Base-by-base conservation (phyloP, 768 basidiomycete genomes). In the Xanthoconium stramineum region DNA sequence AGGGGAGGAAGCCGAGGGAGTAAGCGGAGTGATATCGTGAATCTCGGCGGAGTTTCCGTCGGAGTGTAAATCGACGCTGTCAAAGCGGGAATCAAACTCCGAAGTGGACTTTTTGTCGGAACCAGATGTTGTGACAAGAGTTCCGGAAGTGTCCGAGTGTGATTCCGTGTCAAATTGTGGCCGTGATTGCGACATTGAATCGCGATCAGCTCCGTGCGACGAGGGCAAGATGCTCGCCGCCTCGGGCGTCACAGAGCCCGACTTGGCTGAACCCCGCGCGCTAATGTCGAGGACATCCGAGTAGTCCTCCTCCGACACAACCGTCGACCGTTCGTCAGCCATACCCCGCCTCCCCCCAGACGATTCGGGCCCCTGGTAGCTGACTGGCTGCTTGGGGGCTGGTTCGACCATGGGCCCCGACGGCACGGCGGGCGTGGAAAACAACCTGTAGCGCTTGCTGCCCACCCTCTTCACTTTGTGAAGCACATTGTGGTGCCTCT, bases 231-330 rank as follows among this genome's bases (percentile, higher is more conserved):
- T 7, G 37, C 39, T 38, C 53, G n/a, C 36, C 42, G 15, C 50
- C n/a, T 43, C 57, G 14, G 20, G 28, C 6, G 15, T 29, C 4
- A 17, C 35, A 30, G 58, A 58, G 38, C 4, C 43, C 12, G 28
- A 40, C 30, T 13, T 28, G 30, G 28, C 30, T 6, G 62, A 51
- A 2, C 11, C 28, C 19, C 33, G 54, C 14, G 64, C 58, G 9
- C 53, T 44, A 24, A 72, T 61, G 35, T 68, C 70, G 6, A 72
- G 52, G 7, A 69, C 65, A 7, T 68, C 60, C 24, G 46, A 29
- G 30, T 52, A 59, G n/a, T 59, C 48, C 42, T 43, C 28, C 11
- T 42, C 56, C 5, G 47, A 30, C 13, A 2, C 30, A 3, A 39
- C 12, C 10, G 14, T 55, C 39, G 8, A 10, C 29, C 6, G 28